These are phyloP conservation scores for Talaromyces sp. DNA, from an alignment of 2,329 filamentous ascomycete species.

Conservation along the genomic window DNA sequence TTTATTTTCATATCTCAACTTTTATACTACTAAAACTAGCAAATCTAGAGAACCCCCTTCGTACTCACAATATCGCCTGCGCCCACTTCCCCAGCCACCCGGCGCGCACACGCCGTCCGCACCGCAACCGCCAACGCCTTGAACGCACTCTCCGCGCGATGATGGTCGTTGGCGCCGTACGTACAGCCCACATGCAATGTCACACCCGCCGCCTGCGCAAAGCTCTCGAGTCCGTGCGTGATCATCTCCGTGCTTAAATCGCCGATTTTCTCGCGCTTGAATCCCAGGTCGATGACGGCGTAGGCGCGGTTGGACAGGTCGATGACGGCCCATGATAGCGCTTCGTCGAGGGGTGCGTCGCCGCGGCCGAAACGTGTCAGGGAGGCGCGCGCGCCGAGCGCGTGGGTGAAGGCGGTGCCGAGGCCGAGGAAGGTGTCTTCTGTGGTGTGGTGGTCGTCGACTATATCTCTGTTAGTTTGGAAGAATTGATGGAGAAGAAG, in stretches of 20 bases:
- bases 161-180: constrained; percentile 89
- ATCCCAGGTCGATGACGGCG: constrained; percentile 73
- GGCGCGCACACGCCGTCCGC: constrained; percentile 65
- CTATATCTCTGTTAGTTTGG: constrained; percentile 37
- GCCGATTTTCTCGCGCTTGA: constrained; percentile 88
- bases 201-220: constrained; percentile 80
- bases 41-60: constrained; percentile 64
- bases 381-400: constrained; percentile 71
- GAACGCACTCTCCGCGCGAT: constrained; percentile 92
- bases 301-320: constrained; percentile 92
- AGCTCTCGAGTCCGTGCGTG: constrained; percentile 89
- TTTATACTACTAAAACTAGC: neutral
- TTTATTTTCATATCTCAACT: neutral
- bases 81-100: constrained; percentile 70
- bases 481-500: neutral
- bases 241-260: constrained; percentile 95
- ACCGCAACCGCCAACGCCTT: constrained; percentile 91
- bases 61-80: constrained; percentile 94
- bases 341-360: constrained; percentile 92
- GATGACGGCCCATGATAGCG: constrained; percentile 85
- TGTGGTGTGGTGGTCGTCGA: constrained; percentile 97
- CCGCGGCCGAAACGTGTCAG: constrained; percentile 87
- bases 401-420: constrained; percentile 74
- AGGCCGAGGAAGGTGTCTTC: constrained; percentile 94
- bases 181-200: constrained; percentile 95